Evolutionary conservation across 2,329 filamentous ascomycete species (phyloP).

Genomic region (Corinectria fuckeliana): DNA sequence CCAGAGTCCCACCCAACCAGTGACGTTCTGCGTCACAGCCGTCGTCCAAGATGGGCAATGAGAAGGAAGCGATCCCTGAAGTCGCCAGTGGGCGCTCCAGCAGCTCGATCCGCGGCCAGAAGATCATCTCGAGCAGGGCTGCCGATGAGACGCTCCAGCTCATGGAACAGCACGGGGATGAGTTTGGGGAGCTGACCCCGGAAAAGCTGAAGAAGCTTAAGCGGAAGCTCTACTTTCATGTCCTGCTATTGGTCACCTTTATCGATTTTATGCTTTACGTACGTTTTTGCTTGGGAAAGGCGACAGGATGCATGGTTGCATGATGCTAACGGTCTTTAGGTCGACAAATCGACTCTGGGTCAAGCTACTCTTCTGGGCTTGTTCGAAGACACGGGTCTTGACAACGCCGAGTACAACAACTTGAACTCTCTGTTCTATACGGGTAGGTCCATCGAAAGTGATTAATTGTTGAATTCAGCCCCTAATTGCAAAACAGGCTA

Average conservation of each 20-base stretch:
- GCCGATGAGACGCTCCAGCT: constrained; percentile 11
- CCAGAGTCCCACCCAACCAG: not conserved
- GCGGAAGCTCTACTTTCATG: not conserved
- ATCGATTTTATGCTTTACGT: constrained; percentile 6
- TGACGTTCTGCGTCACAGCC: not conserved
- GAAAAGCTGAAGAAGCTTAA: not conserved
- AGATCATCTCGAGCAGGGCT: constrained; percentile 9
- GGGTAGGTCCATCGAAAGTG: not conserved
- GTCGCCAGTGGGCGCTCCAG: constrained; percentile 3
- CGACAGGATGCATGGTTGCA: not conserved
- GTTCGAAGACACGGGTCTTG: constrained; percentile 14
- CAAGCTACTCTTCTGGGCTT: constrained; percentile 17
- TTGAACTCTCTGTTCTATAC: constrained; percentile 17
- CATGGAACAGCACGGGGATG: constrained; percentile 5
- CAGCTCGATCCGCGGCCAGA: not conserved
- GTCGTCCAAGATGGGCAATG: constrained; percentile 8
- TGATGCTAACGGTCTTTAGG: not conserved
- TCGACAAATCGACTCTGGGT: constrained; percentile 14
- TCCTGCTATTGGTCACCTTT: not conserved
- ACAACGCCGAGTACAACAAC: constrained; percentile 20
- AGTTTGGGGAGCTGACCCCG: constrained; percentile 5
- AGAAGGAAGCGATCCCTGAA: constrained; percentile 8
- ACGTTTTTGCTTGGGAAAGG: not conserved
- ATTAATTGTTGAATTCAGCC: too few relatives aligned
- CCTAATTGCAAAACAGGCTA: constrained; percentile 4